Percentiles rank a stretch among this genome's conserved stretches.
Conservation (phyloP, 2,329 filamentous ascomycete genomes). For the Ceratocystis alfenasii region DNA sequence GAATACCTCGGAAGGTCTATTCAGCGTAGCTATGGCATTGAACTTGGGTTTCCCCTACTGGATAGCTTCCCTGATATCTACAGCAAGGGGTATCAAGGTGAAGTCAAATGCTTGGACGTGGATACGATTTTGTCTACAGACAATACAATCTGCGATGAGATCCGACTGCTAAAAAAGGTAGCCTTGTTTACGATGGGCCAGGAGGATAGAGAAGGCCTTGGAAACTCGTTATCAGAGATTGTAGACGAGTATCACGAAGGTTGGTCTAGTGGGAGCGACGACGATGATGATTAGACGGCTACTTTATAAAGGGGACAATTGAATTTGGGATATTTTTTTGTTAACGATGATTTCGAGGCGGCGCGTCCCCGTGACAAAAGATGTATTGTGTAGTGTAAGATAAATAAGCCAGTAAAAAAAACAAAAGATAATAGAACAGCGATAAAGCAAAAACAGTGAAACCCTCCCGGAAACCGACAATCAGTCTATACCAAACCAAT, state of each 20-base stretch:
- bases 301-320: background rate
- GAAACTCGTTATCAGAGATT: constrained; percentile 68
- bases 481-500: background rate
- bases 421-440: background rate
- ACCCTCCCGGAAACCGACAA: background rate
- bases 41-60: constrained; percentile 60
- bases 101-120: constrained; percentile 33
- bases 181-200: constrained; percentile 52
- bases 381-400: constrained; percentile 12
- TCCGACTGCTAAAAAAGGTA: constrained; percentile 54
- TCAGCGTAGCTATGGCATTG: constrained; percentile 34
- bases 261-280: constrained; percentile 67
- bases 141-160: constrained; percentile 54
- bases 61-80: constrained; percentile 78
- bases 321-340: background rate
- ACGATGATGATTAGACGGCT: constrained; percentile 45
- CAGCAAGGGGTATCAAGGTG: constrained; percentile 27
- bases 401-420: constrained; percentile 12
- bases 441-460: background rate
- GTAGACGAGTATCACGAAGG: constrained; percentile 82
- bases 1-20: constrained; percentile 16
- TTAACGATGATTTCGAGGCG: constrained; percentile 1
- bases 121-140: constrained; percentile 59
- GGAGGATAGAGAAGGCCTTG: constrained; percentile 74
- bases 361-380: background rate